Base-by-base conservation (phyloP, 257 asterid species). In the Scutellaria barbata region DNA sequence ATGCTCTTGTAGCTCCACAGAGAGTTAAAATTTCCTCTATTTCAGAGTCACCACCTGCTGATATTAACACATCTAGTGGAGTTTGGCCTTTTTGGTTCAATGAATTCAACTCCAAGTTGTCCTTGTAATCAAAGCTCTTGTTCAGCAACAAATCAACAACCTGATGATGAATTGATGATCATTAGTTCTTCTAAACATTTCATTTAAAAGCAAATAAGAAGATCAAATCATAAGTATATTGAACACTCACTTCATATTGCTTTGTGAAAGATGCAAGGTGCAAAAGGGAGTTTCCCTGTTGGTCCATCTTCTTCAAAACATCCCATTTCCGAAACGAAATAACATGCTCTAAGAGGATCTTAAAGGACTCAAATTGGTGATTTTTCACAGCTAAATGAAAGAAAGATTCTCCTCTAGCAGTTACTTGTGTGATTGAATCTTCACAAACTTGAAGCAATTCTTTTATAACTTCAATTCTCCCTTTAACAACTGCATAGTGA, bases 251-350 rank as follows among this genome's bases (percentile, higher is more conserved):
- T 83, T 84, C 88, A 10, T 74, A 82, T 60, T 80, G 87, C 57
- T 82, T 84, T 58, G 67, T 74, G 8, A 73, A 73, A 11, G 82
- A 79, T 1, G 84, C 87, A 37, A 76, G 72, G 62, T 85, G 93
- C 77, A 87, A 62, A 62, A 85, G 69, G 8, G 84, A 77, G 68
- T 84, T 78, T 46, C 88, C 90, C 20, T 9, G 71, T 9, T 54
- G 39, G 54, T 85, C 88, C 43, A 53, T 81, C 65, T 9, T 40
- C 25, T 83, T 83, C 30, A 79, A 45, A 1, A 77, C 10, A 3
- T 76, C 72, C 42, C 66, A 5, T 68, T 53, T 10, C 10, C 5
- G 5, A 10, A 17, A 16, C n/a, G 6, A 5, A 48, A 63, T 42
- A 3, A 52, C 74, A 25, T 63, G 62, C 57, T 77, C 59, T 20